Conservation (phyloP, 1,284 basidiomycete genomes). For the Xerocomus nothofagi region DNA sequence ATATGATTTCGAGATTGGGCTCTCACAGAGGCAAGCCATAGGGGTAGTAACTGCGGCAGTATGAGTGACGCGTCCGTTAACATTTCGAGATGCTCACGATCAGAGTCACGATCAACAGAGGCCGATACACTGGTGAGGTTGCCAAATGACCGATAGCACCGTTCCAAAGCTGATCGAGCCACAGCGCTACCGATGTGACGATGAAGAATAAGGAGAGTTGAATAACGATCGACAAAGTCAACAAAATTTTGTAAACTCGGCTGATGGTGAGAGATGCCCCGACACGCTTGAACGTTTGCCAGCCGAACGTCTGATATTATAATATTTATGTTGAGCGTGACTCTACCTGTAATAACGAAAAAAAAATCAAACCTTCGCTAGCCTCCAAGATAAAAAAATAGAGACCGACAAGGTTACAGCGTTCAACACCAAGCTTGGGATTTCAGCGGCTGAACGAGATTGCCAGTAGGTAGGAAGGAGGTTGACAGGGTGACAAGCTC, state of each 20-base stretch:
- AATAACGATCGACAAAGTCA: constrained; percentile 68
- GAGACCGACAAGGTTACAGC: constrained; percentile 58
- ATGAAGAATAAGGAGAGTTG: constrained; percentile 79
- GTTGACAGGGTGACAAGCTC: constrained; percentile 57
- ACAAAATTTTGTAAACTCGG: constrained; percentile 69
- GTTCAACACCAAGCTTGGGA: constrained; percentile 66
- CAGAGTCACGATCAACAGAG: constrained; percentile 54
- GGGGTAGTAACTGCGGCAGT: constrained; percentile 53
- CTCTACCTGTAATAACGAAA: neutral
- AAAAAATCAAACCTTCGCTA: constrained; percentile 57
- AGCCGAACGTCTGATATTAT: constrained; percentile 68
- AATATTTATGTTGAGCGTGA: neutral
- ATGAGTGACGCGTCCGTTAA: constrained; percentile 11
- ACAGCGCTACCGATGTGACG: constrained; percentile 63
- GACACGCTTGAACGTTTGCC: constrained; percentile 83
- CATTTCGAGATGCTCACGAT: constrained; percentile 49
- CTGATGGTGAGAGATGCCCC: constrained; percentile 75
- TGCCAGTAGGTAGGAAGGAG: constrained; percentile 64
- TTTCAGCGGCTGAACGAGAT: constrained; percentile 54
- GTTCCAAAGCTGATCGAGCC: constrained; percentile 75
- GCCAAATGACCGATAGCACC: constrained; percentile 58
- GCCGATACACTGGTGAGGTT: constrained; percentile 50
- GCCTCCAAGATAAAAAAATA: constrained; percentile 65
- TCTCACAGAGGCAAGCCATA: constrained; percentile 64
- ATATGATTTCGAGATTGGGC: neutral